Conservation (phyloP, 441 rosid species). For the Cnidoscolus chayamansa region DNA sequence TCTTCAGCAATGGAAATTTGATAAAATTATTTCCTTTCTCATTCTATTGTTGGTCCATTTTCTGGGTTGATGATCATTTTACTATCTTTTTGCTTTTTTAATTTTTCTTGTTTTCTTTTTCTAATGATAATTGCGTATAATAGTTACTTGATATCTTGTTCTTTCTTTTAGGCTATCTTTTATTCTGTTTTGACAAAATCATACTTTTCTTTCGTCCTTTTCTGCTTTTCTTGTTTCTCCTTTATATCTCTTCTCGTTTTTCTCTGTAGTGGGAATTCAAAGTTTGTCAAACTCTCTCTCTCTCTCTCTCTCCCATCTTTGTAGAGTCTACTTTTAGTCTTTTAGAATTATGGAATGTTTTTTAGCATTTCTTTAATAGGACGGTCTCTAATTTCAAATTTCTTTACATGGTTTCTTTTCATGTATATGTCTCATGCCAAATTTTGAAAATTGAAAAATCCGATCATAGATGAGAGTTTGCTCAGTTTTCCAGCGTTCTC, state of each 20-base stretch:
- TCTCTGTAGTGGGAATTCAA: slow-evolving; percentile 41
- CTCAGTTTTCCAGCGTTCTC: slow-evolving; percentile 10
- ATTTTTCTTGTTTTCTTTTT: neutral
- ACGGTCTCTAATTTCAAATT: slow-evolving; percentile 9
- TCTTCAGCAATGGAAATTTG: neutral
- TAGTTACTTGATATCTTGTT: slow-evolving; percentile 25
- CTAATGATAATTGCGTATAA: slow-evolving; percentile 19
- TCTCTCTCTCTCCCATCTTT: slow-evolving; percentile 2
- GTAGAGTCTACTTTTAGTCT: slow-evolving; percentile 14
- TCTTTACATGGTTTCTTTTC: slow-evolving; percentile 6
- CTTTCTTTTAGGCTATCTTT: slow-evolving; percentile 23
- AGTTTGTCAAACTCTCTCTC: slow-evolving; percentile 23
- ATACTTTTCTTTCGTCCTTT: slow-evolving; percentile 45
- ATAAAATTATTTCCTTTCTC: neutral
- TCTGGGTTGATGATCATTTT: neutral
- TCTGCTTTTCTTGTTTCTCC: slow-evolving; percentile 40
- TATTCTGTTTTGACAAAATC: slow-evolving; percentile 41
- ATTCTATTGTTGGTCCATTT: neutral
- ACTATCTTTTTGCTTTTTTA: neutral
- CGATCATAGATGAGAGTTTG: neutral
- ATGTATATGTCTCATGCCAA: slow-evolving; percentile 2
- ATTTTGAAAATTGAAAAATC: neutral
- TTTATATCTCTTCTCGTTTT: slow-evolving; percentile 35
- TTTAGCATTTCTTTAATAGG: neutral
- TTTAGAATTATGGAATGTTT: slow-evolving; percentile 11